Conservation (phyloP, 2,329 filamentous ascomycete genomes). For the Leptographium procerum region DNA sequence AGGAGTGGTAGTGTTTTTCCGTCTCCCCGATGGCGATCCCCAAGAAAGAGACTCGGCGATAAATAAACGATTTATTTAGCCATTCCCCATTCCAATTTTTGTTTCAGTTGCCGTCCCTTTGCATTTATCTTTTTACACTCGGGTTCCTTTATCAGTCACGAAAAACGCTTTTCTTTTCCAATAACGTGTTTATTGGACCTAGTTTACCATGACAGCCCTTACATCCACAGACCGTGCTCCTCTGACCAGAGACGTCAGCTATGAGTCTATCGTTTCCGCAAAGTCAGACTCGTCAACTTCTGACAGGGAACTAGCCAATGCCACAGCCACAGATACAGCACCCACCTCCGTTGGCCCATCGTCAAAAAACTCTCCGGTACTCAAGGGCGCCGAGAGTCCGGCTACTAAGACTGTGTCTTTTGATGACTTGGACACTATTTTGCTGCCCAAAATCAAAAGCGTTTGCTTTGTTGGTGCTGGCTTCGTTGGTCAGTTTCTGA, state of each 20-base stretch:
- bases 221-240: background rate
- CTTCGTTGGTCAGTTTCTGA: constrained; percentile 1
- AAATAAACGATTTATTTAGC: no score
- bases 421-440: background rate
- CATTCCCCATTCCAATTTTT: no score
- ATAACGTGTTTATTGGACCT: background rate
- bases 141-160: no score
- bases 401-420: background rate
- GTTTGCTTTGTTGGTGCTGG: constrained; percentile 6
- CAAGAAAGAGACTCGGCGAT: no score
- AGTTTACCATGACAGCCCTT: background rate
- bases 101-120: no score
- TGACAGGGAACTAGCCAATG: background rate
- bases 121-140: no score
- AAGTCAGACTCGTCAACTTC: background rate
- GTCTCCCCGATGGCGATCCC: no score
- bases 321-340: background rate
- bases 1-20: background rate
- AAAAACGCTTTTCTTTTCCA: no score
- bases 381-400: background rate
- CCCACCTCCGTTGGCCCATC: background rate
- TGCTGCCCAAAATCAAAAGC: background rate
- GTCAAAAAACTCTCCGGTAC: background rate
- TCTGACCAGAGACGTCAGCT: background rate
- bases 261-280: background rate